Base-by-base conservation (phyloP, 768 basidiomycete genomes). In the Boletus bicolor region DNA sequence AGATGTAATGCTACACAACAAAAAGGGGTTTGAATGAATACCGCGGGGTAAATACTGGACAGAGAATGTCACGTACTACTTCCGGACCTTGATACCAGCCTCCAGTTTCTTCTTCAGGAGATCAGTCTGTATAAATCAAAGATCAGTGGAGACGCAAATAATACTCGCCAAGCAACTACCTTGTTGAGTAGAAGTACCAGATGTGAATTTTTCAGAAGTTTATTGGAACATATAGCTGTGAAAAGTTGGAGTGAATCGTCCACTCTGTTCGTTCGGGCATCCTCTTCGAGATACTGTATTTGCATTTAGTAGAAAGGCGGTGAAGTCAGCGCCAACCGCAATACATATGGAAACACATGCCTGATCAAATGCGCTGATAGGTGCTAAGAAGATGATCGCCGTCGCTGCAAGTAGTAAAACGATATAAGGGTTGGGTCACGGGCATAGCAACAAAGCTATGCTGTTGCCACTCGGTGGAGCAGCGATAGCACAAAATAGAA, bases 291-390 rank as follows among this genome's bases (percentile, higher is more conserved):
- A 69, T 89, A 91, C 87, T 91, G 54, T 30, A 38, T 55, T 49
- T 43, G 32, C 37, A 51, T 44, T 45, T n/a, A 19, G 32, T 44
- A 59, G 19, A 43, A 48, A 51, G 52, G 62, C 59, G 12, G 57
- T 62, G 63, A 35, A 35, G 17, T 54, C 39, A 49, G 59, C 35
- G 19, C 24, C 51, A 44, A 32, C 24, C 39, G 35, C 44, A 34
- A 45, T 12, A 49, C 45, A 52, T 43, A 47, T 32, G n/a, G 21
- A 44, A 44, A 53, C 17, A 39, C 75, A 58, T 65, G 84, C 87
- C 82, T 92, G 89, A 76, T 93, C 89, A 67, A 89, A 93, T 39
- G 91, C 91, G 64, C 87, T 89, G 59, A 93, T 86, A 39, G 91
- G 91, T 49, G 89, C 91, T 48, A 93, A 74, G 71, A 93, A 93